Evolutionary conservation across 306 rosid genomes (phyloP).

Genomic region (Quercus ilex): DNA sequence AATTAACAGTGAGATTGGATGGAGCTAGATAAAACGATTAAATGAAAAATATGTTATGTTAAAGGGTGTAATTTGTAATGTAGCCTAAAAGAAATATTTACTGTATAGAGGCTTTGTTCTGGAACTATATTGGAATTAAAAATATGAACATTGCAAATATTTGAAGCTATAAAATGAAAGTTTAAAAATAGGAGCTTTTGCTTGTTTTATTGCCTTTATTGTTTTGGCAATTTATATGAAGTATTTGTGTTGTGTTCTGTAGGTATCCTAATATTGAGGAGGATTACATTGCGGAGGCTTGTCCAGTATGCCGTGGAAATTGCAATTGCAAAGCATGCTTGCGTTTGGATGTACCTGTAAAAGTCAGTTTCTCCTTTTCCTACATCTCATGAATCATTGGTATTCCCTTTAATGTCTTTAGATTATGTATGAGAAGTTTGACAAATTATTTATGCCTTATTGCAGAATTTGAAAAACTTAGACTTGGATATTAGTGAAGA

Average conservation of each 20-base stretch:
- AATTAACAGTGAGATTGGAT: too few species aligned
- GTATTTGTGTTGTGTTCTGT: not conserved
- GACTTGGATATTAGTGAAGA: not conserved
- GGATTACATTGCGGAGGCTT: conserved; percentile 48
- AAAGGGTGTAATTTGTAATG: too few species aligned
- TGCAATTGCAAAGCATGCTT: conserved; percentile 88
- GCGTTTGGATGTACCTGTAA: conserved; percentile 31
- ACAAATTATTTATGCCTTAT: not conserved
- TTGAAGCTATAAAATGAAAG: not conserved
- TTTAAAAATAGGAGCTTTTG: not conserved
- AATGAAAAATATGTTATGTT: too few species aligned
- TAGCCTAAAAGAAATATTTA: too few species aligned
- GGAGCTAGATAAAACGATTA: too few species aligned
- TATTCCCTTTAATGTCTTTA: not conserved
- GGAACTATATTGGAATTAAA: not conserved
- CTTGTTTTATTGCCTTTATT: not conserved
- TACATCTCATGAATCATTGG: not conserved
- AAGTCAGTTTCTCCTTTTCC: conserved; percentile 31
- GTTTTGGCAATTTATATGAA: not conserved
- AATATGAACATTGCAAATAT: not conserved
- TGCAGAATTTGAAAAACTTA: conserved; percentile 26
- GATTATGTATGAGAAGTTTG: not conserved
- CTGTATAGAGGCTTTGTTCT: not conserved
- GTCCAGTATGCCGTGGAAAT: conserved; percentile 73
- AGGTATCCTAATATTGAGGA: conserved; percentile 68